Evolutionary conservation across 371 early-diverging fungal species (phyloP), one percentile per base, ranked within the genome.

Genomic region (Haplosporangium sp.): DNA sequence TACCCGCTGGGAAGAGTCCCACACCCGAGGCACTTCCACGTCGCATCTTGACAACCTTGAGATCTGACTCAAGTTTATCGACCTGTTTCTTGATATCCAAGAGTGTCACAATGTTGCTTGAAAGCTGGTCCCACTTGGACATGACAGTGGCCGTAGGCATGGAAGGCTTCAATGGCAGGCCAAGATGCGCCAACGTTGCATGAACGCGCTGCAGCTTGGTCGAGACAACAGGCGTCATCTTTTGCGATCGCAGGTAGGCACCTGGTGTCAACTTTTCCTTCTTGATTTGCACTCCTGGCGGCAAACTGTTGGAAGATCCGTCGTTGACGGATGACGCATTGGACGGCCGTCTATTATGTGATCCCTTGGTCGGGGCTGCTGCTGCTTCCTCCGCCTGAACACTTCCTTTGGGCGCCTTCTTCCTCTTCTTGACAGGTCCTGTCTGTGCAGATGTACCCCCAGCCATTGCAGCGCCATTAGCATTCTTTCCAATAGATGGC

Each of bases 91-190:
- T 95, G 54, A 93, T 77, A 62, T 96, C 97, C 63, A 95, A 77
- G 74, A 95, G 80, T 18, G 82, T 85, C 48, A 93, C 72, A 59
- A 95, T 87, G 10, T 89, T 90, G 60, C 84, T 81, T 64, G 89
- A 90, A 53, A 96, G 76, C 29, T 86, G 87, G 60, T 95, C 95
- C 81, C 90, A 95, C 60, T 86, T 88, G 58, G 86, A 86, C 73
- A 91, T 92, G 14, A 95, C 89, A 4, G 84, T 77, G 6, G 86
- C 87, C 2, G 95, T 95, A 14, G 93, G 91, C 94, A 96, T 94
- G 43, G 86, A 80, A 10, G 96, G 96, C 42, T 91, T 87, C 12
- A 87, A 83, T 36, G 89, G 80, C 18, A 92, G 74, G 18, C 85
- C 88, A 55, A 93, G 82, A 68, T 94, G 92, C 14, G 84, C 86